These are phyloP conservation scores for Sporisorium scitamineum DNA, from an alignment of 1,284 basidiomycete species.

Conservation along the genomic window DNA sequence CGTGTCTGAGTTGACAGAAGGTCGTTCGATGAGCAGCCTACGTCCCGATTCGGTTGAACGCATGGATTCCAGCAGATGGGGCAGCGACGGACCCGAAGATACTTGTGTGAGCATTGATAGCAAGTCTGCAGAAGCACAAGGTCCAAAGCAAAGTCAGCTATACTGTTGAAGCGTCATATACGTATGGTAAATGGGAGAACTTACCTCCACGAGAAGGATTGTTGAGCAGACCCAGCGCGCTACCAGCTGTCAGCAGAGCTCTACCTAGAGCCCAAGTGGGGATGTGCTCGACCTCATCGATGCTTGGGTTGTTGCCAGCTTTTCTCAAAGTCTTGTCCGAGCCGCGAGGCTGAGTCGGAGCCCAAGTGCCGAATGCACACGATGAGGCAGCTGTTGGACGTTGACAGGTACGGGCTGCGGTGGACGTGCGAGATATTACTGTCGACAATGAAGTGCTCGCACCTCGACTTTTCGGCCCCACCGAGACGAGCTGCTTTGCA, in stretches of 20 bases:
- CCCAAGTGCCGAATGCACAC: not conserved
- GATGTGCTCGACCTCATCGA: slow-evolving; percentile 41
- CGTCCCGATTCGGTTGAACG: slow-evolving; percentile 74
- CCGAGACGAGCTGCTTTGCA: slow-evolving; percentile 14
- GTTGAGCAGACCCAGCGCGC: slow-evolving; percentile 83
- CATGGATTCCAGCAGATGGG: slow-evolving; percentile 83
- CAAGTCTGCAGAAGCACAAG: slow-evolving; percentile 11
- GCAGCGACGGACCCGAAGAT: slow-evolving; percentile 75
- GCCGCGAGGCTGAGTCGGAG: slow-evolving; percentile 13
- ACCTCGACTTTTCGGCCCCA: slow-evolving; percentile 12
- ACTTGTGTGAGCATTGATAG: slow-evolving; percentile 60
- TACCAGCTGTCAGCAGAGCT: slow-evolving; percentile 84
- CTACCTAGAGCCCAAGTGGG: slow-evolving; percentile 24
- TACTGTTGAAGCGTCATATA: not conserved
- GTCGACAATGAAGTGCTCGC: slow-evolving; percentile 28
- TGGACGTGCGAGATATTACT: slow-evolving; percentile 4
- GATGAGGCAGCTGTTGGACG: not conserved
- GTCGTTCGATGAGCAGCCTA: slow-evolving; percentile 83
- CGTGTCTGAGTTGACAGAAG: slow-evolving; percentile 82
- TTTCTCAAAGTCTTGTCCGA: not conserved
- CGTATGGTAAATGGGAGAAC: slow-evolving; percentile 67
- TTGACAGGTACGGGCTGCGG: not conserved
- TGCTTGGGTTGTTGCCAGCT: not conserved
- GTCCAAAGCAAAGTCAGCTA: not conserved
- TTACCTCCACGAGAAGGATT: slow-evolving; percentile 87